phyloP scores from a whole-genome alignment of 225 moss, liverwort and hornwort species.

The Lunularia cruciata region DNA sequence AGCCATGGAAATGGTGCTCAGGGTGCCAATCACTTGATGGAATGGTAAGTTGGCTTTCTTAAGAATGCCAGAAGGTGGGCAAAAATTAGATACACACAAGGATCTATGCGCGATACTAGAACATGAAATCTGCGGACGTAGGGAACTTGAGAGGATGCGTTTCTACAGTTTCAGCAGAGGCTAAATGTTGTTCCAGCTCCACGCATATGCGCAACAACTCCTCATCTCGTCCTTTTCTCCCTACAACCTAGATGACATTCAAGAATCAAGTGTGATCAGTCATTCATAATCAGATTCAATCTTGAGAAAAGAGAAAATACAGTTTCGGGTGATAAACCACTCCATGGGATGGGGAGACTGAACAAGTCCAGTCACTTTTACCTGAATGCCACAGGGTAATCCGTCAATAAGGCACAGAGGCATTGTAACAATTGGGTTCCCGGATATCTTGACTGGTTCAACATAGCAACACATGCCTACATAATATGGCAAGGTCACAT shows the following conservation, averaged over 20 bases:
- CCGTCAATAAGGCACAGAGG: constrained; percentile 60
- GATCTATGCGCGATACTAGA: too few relatives aligned
- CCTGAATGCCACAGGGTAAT: constrained; percentile 78
- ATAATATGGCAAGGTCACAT: constrained; percentile 55
- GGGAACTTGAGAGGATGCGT: constrained; percentile 22
- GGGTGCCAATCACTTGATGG: too few relatives aligned
- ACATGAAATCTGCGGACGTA: constrained; percentile 6
- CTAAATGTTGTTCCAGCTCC: constrained; percentile 53
- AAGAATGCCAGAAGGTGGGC: too few relatives aligned
- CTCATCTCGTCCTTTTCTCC: constrained; percentile 61
- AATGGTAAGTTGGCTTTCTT: too few relatives aligned
- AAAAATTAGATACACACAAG: too few relatives aligned
- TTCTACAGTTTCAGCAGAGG: constrained; percentile 3
- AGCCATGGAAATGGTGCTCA: too few relatives aligned
- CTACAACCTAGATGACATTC: constrained; percentile 54
- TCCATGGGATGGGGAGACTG: neutral
- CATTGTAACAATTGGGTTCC: constrained; percentile 72
- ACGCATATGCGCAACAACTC: constrained; percentile 55
- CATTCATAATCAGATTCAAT: neutral
- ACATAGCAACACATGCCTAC: constrained; percentile 58
- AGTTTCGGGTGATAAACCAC: neutral
- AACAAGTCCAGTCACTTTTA: neutral
- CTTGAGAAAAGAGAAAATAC: neutral
- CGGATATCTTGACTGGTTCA: constrained; percentile 69
- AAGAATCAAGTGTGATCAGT: neutral